Evolutionary conservation across 1,139 yeast genomes (phyloP), one percentile per base, ranked within the genome.

Genomic region (Suhomyces wounanorum): DNA sequence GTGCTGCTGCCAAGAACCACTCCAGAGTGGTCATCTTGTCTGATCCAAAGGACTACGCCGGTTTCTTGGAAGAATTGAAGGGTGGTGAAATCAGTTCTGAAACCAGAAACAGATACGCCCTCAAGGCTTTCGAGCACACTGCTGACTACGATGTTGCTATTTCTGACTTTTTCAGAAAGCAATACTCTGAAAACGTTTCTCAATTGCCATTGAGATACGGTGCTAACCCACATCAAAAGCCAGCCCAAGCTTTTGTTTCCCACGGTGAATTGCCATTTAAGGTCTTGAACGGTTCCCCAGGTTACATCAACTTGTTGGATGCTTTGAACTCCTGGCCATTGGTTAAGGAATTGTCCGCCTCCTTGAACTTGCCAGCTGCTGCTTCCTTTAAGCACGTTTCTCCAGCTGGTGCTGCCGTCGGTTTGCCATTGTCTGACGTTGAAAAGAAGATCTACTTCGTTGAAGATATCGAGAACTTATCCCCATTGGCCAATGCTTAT

Each of bases 1-100:
- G 99, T 73, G 99, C 99, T 47, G 99, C 99, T 54, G 99, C 99
- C 56, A 94, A 94, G 79, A 94, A 94, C 77, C 99, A 94, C 72
- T 79, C 96, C 54, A 85, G 99, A 74, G 99, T 94, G 55, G 89
- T 97, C 54, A 92, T 94, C 59, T 79, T 94, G 65, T 88, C 96
- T 35, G 99, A 94, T 73, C 99, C 99, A 58, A 78, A 78, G 53
- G 99, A 94, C 73, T 94, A 94, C 73, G 85, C 97, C 48, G 82
- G 79, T 45, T 94, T 94, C 72, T 77, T 94, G 60, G 83, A 84
- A 67, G 97, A 94, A 72, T 81, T 94, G 66, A 75, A 77, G 62
- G 57, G 71, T 49, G 95, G 95, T 49, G 90, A 85, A 63, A 82
- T 94, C 59, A 77, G 96, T 40, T 71, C 77, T 55, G 87, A 82